Conservation (phyloP, 257 asterid genomes). For the Fraxinus quadrangulata region DNA sequence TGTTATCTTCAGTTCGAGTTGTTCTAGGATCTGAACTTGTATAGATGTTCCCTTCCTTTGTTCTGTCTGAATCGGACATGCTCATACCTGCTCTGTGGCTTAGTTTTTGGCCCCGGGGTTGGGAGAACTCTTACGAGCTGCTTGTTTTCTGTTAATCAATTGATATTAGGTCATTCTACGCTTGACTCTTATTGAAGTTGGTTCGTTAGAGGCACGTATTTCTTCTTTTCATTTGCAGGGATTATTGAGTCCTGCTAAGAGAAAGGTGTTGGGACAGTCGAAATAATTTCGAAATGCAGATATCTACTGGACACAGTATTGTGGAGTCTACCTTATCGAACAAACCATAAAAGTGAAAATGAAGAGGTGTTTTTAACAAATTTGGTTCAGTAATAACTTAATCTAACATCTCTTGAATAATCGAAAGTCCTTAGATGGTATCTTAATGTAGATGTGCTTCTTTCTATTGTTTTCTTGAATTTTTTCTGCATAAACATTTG, state of each 20-base stretch:
- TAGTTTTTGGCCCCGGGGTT: background rate
- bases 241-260: too few relatives aligned
- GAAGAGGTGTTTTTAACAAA: too few relatives aligned
- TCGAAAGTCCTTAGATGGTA: too few relatives aligned
- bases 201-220: background rate
- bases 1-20: constrained; percentile 41
- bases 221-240: too few relatives aligned
- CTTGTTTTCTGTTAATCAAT: background rate
- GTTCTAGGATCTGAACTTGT: constrained; percentile 47
- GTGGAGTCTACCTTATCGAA: background rate
- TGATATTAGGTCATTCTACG: background rate
- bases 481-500: background rate
- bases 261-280: background rate
- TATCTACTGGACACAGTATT: background rate
- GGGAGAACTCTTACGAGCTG: background rate
- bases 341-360: background rate
- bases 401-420: too few relatives aligned
- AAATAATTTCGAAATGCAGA: too few relatives aligned
- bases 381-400: too few relatives aligned
- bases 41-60: constrained; percentile 55
- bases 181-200: background rate
- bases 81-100: constrained; percentile 39
- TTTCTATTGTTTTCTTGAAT: too few relatives aligned
- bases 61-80: constrained; percentile 46
- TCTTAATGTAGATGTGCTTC: too few relatives aligned